phyloP scores from a whole-genome alignment of 1,284 basidiomycete genomes.

The Ustilago trichophora region DNA sequence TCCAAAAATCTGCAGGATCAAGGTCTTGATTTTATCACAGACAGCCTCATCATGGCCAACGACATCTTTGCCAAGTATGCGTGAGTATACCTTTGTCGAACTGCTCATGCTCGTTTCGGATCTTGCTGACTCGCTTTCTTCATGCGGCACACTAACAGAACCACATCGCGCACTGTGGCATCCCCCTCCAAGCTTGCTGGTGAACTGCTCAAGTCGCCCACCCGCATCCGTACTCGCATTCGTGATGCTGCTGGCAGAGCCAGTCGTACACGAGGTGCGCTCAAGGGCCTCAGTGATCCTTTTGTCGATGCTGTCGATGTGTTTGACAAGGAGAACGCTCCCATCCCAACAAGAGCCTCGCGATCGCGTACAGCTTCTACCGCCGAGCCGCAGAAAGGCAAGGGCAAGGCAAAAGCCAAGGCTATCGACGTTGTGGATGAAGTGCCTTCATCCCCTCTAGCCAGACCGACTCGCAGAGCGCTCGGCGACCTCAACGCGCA shows the following conservation, averaged over 20 bases:
- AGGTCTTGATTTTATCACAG: constrained; percentile 43
- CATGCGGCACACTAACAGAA: too few species aligned
- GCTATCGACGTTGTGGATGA: constrained; percentile 5
- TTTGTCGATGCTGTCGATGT: constrained; percentile 16
- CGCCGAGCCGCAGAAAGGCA: constrained; percentile 23
- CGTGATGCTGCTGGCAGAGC: constrained; percentile 3
- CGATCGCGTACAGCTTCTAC: constrained; percentile 19
- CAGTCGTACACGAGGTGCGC: constrained; percentile 12
- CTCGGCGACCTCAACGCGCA: constrained; percentile 32
- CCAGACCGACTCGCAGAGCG: constrained; percentile 16
- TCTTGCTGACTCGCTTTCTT: too few species aligned
- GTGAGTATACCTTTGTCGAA: constrained; percentile 16
- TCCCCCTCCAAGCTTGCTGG: constrained; percentile 50
- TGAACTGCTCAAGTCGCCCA: constrained; percentile 54
- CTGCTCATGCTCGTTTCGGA: neutral
- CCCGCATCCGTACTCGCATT: constrained; percentile 35
- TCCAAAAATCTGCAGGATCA: constrained; percentile 27
- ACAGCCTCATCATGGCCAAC: constrained; percentile 43
- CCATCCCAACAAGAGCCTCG: constrained; percentile 17
- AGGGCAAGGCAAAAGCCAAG: constrained; percentile 24
- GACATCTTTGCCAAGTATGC: constrained; percentile 45
- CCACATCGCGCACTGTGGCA: constrained; percentile 24
- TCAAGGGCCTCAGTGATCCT: constrained; percentile 9
- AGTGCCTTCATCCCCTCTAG: constrained; percentile 1
- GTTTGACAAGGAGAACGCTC: constrained; percentile 43